phyloP scores from a whole-genome alignment of 345 rosid genomes.

The Capsella bursapastoris region DNA sequence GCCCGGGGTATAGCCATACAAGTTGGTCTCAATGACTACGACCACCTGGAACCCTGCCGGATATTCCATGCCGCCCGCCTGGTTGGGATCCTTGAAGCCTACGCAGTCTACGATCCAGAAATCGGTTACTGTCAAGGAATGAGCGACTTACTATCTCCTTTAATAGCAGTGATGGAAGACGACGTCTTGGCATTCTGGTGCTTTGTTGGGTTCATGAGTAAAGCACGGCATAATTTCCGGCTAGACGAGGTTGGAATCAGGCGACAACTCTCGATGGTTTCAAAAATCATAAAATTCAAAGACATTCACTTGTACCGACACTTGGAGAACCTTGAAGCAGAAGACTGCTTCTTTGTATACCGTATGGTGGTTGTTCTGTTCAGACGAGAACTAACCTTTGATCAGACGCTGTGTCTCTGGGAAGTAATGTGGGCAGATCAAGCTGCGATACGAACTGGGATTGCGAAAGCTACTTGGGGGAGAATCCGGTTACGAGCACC shows the following conservation, averaged over 20 bases:
- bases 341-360: conserved; percentile 92
- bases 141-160: conserved; percentile 92
- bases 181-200: conserved; percentile 92
- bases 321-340: conserved; percentile 89
- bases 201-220: conserved; percentile 91
- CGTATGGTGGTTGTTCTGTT: conserved; percentile 95
- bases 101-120: conserved; percentile 80
- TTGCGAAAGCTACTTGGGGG: conserved; percentile 80
- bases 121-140: conserved; percentile 96
- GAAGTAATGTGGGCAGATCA: conserved; percentile 99
- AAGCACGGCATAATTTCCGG: conserved; percentile 90
- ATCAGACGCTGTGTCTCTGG: conserved; percentile 94
- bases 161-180: conserved; percentile 76
- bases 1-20: conserved; percentile 64
- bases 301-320: conserved; percentile 81
- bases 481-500: conserved; percentile 88
- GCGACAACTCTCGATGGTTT: conserved; percentile 74
- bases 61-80: conserved; percentile 86
- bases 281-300: conserved; percentile 85
- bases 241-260: conserved; percentile 94
- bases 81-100: conserved; percentile 88
- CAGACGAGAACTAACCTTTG: conserved; percentile 79
- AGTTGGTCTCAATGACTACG: conserved; percentile 78
- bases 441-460: conserved; percentile 78
- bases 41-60: conserved; percentile 80